A percentile compares a stretch with the other conserved stretches of the same genome.
phyloP scores from a whole-genome alignment of 495 filamentous ascomycete species.

The Aspergillus carlsbadensis region DNA sequence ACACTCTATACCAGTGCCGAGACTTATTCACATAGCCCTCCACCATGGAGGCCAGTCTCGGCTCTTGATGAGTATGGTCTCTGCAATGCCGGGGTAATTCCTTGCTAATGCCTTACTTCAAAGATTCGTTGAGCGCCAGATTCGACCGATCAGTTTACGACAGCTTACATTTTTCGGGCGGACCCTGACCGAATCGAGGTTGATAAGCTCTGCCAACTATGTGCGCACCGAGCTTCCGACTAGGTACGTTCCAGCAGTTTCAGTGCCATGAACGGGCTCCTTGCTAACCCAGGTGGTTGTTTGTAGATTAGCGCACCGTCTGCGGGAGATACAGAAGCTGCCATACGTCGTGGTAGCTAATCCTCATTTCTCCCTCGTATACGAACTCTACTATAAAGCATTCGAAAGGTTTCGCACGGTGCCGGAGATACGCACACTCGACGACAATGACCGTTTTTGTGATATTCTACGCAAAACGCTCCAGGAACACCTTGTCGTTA shows the following conservation, averaged over 20 bases:
- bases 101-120: constrained; percentile 1
- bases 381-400: constrained; percentile 93
- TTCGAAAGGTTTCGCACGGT: constrained; percentile 87
- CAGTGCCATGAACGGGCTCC: not conserved
- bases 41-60: constrained; percentile 77
- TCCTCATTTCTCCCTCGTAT: constrained; percentile 86
- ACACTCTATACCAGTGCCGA: constrained; percentile 25
- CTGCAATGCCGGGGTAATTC: constrained; percentile 14
- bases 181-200: constrained; percentile 82
- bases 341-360: constrained; percentile 98
- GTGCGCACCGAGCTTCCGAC: constrained; percentile 92
- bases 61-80: constrained; percentile 80
- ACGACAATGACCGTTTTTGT: constrained; percentile 91
- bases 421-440: constrained; percentile 76
- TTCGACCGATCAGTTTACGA: constrained; percentile 82
- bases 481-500: constrained; percentile 86
- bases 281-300: not conserved
- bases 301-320: constrained; percentile 80
- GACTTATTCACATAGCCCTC: constrained; percentile 32
- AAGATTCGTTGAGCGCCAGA: constrained; percentile 87
- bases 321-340: constrained; percentile 95
- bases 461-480: constrained; percentile 74
- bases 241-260: constrained; percentile 50
- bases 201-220: constrained; percentile 95
- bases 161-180: constrained; percentile 94